Base-by-base conservation (phyloP, 208 protist genomes). In the Trypanosoma brucei region DNA sequence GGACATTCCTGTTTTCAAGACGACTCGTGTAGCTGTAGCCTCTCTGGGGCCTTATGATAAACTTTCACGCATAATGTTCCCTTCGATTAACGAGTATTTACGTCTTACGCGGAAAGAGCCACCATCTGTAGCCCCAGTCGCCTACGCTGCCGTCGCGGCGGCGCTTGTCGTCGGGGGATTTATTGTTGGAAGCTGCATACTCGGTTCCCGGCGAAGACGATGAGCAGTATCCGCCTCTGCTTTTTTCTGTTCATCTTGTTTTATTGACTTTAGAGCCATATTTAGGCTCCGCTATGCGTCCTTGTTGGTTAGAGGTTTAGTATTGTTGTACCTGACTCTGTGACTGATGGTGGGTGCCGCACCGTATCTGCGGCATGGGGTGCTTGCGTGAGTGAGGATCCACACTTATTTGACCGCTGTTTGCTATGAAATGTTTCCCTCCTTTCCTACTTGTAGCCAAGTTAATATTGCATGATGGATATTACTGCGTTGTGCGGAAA, bases 401-500 rank as follows among this genome's bases (percentile, higher is more conserved):
- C 22, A 22, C 22, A 22, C 22, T 22, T 22, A 22, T 22, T 22
- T n/a, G 11, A 40, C 6, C 50, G 6, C n/a, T n/a, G 11, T 33
- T 34, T n/a, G 50, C 50, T 34, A 22, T 51, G 31, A 58, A n/a
- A 14, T 51, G n/a, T 54, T 1, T 34, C 34, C 22, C 30, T 5
- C 14, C 5, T 56, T 58, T 14, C 30, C 22, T 39, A 31, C 30
- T 58, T 65, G 9, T 7, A 13, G 3, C 3, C 13, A 22, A 2
- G 59, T 55, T 8, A 45, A 44, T 40, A 14, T 8, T 54, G 34
- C 40, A 37, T 44, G 13, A 62, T 69, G 64, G 46, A 56, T 7
- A 37, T 38, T n/a, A 69, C 73, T 42, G 72, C 81, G 2, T 70
- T 91, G 62, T 88, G 73, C 49, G 84, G 81, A 14, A 55, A 48